phyloP scores from a whole-genome alignment of 2,329 filamentous ascomycete genomes.

The Clonostachys chloroleuca region DNA sequence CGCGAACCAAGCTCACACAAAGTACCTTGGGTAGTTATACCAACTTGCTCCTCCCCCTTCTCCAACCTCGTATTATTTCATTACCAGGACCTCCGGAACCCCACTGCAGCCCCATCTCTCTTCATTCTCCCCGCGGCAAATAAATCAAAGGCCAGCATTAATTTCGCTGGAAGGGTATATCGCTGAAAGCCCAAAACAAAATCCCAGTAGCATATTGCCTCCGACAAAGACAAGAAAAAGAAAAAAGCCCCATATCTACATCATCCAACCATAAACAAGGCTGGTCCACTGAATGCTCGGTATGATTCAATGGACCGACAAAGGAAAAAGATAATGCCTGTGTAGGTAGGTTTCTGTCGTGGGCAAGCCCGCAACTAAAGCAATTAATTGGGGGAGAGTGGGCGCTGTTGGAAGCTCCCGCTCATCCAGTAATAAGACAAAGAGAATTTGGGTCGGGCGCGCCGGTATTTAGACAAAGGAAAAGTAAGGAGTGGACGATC shows the following conservation, averaged over 20 bases:
- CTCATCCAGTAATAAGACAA: not conserved
- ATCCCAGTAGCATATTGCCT: not conserved
- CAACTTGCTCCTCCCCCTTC: too few relatives aligned
- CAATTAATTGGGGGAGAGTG: too few relatives aligned
- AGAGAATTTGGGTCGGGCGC: not conserved
- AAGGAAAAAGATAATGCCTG: constrained; percentile 1
- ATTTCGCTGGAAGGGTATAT: not conserved
- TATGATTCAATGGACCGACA: not conserved
- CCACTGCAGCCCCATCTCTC: too few relatives aligned
- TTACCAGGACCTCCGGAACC: too few relatives aligned
- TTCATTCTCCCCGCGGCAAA: too few relatives aligned
- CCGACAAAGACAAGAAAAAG: not conserved
- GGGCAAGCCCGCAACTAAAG: too few relatives aligned
- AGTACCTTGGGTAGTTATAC: too few relatives aligned
- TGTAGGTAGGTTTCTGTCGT: not conserved
- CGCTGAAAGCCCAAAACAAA: not conserved
- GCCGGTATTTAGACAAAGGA: not conserved
- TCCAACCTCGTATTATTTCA: too few relatives aligned
- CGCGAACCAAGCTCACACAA: too few relatives aligned
- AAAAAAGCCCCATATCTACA: not conserved
- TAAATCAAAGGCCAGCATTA: too few relatives aligned
- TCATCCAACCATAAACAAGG: not conserved
- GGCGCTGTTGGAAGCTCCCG: not conserved
- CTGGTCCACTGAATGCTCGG: not conserved
- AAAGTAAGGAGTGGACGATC: too few relatives aligned